A percentile compares a stretch with the other conserved stretches of the same genome.
These are phyloP conservation scores for Fusarium tjaetaba DNA, from an alignment of 2,329 filamentous ascomycete species.

Conservation along the genomic window DNA sequence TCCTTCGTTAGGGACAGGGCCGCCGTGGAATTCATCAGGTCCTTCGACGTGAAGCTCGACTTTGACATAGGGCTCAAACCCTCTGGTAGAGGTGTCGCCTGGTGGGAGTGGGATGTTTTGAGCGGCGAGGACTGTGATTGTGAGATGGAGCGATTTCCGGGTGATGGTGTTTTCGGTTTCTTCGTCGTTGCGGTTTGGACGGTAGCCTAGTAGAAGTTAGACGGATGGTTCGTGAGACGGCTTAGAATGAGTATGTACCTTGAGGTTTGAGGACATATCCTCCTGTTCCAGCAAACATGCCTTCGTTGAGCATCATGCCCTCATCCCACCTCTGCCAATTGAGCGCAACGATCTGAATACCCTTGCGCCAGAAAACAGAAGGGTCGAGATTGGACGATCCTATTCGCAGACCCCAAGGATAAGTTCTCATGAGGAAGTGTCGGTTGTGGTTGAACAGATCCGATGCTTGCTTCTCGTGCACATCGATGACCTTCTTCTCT, in stretches of 20 bases:
- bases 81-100: slow-evolving; percentile 58
- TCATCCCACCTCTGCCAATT: slow-evolving; percentile 95
- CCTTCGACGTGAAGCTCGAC: slow-evolving; percentile 84
- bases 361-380: slow-evolving; percentile 84
- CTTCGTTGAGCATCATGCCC: slow-evolving; percentile 96
- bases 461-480: slow-evolving; percentile 59
- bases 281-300: slow-evolving; percentile 85
- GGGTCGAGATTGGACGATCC: slow-evolving; percentile 89
- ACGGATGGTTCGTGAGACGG: background rate
- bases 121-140: slow-evolving; percentile 78
- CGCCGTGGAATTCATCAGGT: slow-evolving; percentile 55
- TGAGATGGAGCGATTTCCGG: slow-evolving; percentile 72
- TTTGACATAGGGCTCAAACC: slow-evolving; percentile 84
- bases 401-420: slow-evolving; percentile 84
- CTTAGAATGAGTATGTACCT: slow-evolving; percentile 53
- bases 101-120: slow-evolving; percentile 77
- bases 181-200: slow-evolving; percentile 39
- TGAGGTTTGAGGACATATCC: slow-evolving; percentile 89
- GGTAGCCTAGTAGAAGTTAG: slow-evolving; percentile 43
- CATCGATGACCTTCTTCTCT: slow-evolving; percentile 71
- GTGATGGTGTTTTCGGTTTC: slow-evolving; percentile 47
- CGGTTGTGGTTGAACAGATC: slow-evolving; percentile 83
- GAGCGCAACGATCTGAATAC: slow-evolving; percentile 89
- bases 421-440: slow-evolving; percentile 84
- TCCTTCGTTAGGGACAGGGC: slow-evolving; percentile 52